Evolutionary conservation across 2,329 filamentous ascomycete species (phyloP).

Genomic region (Lachnellula hyalina): DNA sequence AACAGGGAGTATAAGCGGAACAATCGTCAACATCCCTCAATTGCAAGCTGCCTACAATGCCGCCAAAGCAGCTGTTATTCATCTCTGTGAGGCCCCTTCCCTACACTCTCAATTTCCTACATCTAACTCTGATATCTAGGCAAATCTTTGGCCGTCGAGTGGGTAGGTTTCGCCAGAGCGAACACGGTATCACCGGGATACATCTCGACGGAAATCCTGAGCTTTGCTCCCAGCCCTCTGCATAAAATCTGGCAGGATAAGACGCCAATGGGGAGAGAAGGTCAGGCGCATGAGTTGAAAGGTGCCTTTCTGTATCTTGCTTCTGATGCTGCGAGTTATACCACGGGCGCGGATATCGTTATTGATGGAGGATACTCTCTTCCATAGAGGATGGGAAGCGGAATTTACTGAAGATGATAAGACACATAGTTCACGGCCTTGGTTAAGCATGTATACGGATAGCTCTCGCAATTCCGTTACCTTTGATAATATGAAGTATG

Average conservation of each 20-base stretch:
- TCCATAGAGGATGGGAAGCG: not conserved
- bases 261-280: conserved; percentile 12
- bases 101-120: not conserved
- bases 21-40: conserved; percentile 74
- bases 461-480: no score
- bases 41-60: conserved; percentile 69
- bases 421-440: no score
- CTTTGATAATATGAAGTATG: no score
- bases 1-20: conserved; percentile 73
- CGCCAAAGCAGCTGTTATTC: conserved; percentile 60
- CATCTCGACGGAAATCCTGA: conserved; percentile 67
- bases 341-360: conserved; percentile 33
- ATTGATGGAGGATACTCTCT: conserved; percentile 18
- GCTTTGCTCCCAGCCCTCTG: conserved; percentile 58
- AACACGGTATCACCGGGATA: conserved; percentile 73
- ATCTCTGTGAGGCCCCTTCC: conserved; percentile 45
- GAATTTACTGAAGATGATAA: no score
- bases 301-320: conserved; percentile 44
- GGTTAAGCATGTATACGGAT: no score
- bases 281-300: conserved; percentile 42
- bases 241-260: conserved; percentile 72
- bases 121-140: conserved; percentile 35
- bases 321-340: conserved; percentile 40
- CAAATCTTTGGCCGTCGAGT: conserved; percentile 69
- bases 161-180: conserved; percentile 67